Conservation (phyloP, 1,284 basidiomycete genomes). For the Quambalaria eucalypti region DNA sequence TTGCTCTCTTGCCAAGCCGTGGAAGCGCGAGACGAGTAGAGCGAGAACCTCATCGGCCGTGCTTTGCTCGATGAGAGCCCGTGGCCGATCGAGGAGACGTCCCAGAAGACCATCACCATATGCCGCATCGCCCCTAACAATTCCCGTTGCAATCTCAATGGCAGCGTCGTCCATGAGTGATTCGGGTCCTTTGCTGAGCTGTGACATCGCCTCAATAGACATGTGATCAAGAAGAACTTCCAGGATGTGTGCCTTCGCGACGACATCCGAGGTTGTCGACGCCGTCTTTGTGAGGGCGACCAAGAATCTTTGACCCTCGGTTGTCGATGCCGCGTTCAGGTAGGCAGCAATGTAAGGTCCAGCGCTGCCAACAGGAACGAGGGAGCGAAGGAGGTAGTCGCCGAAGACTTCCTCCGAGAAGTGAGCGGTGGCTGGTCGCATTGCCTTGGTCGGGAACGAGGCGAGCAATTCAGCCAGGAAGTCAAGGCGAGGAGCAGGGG, state of each 20-base stretch:
- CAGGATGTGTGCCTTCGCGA: background rate
- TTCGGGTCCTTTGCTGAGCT: background rate
- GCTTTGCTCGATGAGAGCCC: background rate
- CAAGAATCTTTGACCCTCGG: background rate
- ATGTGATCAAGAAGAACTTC: background rate
- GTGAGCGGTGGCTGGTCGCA: background rate
- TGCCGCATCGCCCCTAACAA: background rate
- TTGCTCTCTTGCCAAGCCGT: background rate
- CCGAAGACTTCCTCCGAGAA: background rate
- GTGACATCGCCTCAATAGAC: background rate
- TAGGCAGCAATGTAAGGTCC: slow-evolving; percentile 45
- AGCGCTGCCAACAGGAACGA: background rate
- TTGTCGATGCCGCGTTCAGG: slow-evolving; percentile 6
- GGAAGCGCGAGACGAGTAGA: background rate
- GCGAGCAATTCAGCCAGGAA: background rate
- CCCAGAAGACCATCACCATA: background rate
- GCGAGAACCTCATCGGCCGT: background rate
- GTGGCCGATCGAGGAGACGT: slow-evolving; percentile 2
- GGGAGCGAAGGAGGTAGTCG: background rate
- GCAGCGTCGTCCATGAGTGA: background rate
- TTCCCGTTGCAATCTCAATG: background rate
- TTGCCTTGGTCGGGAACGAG: background rate
- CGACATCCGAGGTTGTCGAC: background rate
- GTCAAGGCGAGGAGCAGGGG: background rate
- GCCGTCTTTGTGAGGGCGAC: background rate